A percentile compares a stretch with the other conserved stretches of the same genome.
These are phyloP conservation scores for Exophiala lecanii-corni DNA, from an alignment of 2,329 filamentous ascomycete species.

Conservation along the genomic window DNA sequence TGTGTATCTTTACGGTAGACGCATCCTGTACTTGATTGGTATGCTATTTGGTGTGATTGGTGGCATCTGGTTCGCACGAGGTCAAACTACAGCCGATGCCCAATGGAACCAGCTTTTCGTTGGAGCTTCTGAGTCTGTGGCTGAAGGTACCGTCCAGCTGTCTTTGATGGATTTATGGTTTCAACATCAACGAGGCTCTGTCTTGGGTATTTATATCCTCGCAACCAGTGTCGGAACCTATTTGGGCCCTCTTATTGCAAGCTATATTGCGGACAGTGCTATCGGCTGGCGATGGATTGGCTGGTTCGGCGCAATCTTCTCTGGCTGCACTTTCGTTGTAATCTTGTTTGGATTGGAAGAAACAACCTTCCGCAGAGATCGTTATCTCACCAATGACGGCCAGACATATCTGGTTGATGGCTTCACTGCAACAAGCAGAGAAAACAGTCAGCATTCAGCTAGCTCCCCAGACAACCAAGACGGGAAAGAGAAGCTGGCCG, in stretches of 20 bases:
- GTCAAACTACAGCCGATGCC: slow-evolving; percentile 42
- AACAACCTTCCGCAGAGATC: slow-evolving; percentile 32
- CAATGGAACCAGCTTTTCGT: slow-evolving; percentile 56
- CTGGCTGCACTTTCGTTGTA: slow-evolving; percentile 43
- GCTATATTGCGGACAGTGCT: slow-evolving; percentile 45
- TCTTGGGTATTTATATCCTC: slow-evolving; percentile 53
- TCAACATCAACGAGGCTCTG: slow-evolving; percentile 52
- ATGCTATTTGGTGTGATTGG: slow-evolving; percentile 47
- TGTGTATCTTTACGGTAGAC: slow-evolving; percentile 52
- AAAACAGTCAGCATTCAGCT: slow-evolving; percentile 8
- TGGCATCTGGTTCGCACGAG: slow-evolving; percentile 50
- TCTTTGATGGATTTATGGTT: slow-evolving; percentile 56
- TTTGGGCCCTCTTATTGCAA: slow-evolving; percentile 50
- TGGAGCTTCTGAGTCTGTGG: slow-evolving; percentile 53
- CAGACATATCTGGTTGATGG: slow-evolving; percentile 20
- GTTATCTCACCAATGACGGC: slow-evolving; percentile 17
- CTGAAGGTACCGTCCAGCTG: slow-evolving; percentile 54
- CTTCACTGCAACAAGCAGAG: slow-evolving; percentile 6
- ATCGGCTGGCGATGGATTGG: slow-evolving; percentile 55
- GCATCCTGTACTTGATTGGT: slow-evolving; percentile 52
- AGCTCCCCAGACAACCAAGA: not conserved
- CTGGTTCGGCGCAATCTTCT: slow-evolving; percentile 49
- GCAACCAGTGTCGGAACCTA: slow-evolving; percentile 55
- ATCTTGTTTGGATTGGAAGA: slow-evolving; percentile 52
- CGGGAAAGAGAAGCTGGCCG: slow-evolving; percentile 11